A percentile compares a stretch with the other conserved stretches of the same genome.
Evolutionary conservation across 768 basidiomycete genomes (phyloP).

Genomic region (Lentinula aciculospora): DNA sequence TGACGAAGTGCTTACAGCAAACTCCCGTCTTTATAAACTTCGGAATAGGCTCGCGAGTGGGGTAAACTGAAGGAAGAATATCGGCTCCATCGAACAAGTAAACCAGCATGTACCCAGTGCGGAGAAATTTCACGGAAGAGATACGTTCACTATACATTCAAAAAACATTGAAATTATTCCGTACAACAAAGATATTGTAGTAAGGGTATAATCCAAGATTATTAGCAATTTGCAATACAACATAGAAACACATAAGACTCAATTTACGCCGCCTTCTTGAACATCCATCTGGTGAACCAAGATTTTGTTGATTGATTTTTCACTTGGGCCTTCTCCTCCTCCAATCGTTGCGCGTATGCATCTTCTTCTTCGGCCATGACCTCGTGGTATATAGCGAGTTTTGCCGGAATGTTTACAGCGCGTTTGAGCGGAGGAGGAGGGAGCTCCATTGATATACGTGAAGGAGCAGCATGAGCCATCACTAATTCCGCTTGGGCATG

Average conservation of each 20-base stretch:
- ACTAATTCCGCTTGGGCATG: conserved; percentile 42
- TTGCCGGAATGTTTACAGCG: conserved; percentile 44
- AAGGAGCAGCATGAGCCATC: conserved; percentile 25
- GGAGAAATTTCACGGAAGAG: conserved; percentile 14
- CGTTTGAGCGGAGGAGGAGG: conserved; percentile 19
- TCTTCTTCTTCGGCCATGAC: conserved; percentile 66
- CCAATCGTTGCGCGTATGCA: conserved; percentile 44
- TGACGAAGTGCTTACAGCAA: not conserved
- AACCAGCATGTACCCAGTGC: conserved; percentile 15
- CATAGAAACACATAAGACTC: not conserved
- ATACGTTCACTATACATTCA: not conserved
- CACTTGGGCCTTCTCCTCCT: conserved; percentile 50
- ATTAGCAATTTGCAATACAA: not conserved
- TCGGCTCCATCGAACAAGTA: not conserved
- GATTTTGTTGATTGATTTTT: conserved; percentile 40
- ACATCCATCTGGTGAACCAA: conserved; percentile 68
- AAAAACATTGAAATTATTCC: not conserved
- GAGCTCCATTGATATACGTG: conserved; percentile 28
- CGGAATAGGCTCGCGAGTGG: not conserved
- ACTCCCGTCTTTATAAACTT: not conserved
- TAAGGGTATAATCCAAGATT: not conserved
- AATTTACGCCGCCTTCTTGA: conserved; percentile 27
- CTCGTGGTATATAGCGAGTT: conserved; percentile 62
- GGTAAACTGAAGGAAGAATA: not conserved
- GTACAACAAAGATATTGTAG: not conserved